Percentiles rank a stretch among this genome's conserved stretches.
Evolutionary conservation across 331 rosid species (phyloP).

Genomic region (Acacia pycnantha): DNA sequence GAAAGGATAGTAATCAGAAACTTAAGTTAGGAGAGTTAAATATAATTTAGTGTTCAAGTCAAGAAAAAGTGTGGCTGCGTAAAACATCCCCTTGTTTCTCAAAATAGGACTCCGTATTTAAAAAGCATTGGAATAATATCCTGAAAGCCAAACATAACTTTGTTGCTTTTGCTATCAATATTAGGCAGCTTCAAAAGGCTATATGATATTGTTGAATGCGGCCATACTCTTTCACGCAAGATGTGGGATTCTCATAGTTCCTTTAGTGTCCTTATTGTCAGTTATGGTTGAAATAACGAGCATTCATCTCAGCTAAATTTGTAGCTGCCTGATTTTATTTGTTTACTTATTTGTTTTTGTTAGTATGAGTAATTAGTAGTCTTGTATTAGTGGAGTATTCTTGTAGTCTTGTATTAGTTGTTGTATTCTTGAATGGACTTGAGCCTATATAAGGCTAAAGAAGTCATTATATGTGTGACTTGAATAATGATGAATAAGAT

Average conservation of each 20-base stretch:
- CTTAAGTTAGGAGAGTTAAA: background rate
- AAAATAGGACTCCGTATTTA: background rate
- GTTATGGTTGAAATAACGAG: background rate
- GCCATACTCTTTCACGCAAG: background rate
- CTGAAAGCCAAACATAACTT: background rate
- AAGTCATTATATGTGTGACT: too few species aligned
- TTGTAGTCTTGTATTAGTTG: too few species aligned
- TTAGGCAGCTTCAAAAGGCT: background rate
- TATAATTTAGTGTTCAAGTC: background rate
- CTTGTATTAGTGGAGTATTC: too few species aligned
- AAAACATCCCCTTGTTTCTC: background rate
- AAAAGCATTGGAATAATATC: background rate
- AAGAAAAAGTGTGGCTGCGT: background rate
- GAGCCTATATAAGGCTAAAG: too few species aligned
- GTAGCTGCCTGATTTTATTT: background rate
- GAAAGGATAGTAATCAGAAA: background rate
- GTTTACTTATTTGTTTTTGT: too few species aligned
- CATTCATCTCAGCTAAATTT: background rate
- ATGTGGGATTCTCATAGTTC: too few species aligned
- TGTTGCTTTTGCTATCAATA: background rate
- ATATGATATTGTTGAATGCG: background rate
- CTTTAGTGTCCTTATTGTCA: too few species aligned
- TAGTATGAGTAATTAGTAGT: too few species aligned
- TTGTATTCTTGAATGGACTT: too few species aligned
- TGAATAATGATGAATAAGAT: too few species aligned